phyloP scores from a whole-genome alignment of 805 yeast genomes.

The Starmerella roubikii region DNA sequence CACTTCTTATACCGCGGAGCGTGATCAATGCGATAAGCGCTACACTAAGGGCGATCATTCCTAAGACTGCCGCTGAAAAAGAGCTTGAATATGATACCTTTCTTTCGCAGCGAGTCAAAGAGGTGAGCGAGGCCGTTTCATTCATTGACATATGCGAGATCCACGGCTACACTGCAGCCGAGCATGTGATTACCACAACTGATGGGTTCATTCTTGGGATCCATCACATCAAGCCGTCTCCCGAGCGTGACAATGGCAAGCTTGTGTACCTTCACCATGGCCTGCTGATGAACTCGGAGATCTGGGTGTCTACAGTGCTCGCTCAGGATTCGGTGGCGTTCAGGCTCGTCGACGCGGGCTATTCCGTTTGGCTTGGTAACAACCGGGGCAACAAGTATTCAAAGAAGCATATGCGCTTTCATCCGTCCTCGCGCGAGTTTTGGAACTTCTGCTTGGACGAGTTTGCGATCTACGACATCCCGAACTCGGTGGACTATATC shows the following conservation, averaged over 20 bases:
- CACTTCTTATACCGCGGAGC: constrained; percentile 17
- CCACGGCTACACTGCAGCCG: constrained; percentile 60
- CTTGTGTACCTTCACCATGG: constrained; percentile 87
- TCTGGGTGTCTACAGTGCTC: constrained; percentile 48
- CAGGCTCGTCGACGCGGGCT: constrained; percentile 65
- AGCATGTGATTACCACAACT: constrained; percentile 59
- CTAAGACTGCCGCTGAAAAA: constrained; percentile 7
- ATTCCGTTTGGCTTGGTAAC: constrained; percentile 91
- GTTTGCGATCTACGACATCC: constrained; percentile 82
- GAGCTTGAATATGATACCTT: constrained; percentile 6
- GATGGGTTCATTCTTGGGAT: constrained; percentile 67
- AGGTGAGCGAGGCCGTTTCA: constrained; percentile 12
- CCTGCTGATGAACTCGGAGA: constrained; percentile 73
- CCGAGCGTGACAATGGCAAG: constrained; percentile 17
- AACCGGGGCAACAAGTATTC: constrained; percentile 89
- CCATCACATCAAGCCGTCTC: constrained; percentile 40
- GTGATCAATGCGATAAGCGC: constrained; percentile 13
- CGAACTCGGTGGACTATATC: constrained; percentile 65
- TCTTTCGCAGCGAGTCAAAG: constrained; percentile 5
- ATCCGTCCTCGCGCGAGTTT: constrained; percentile 38
- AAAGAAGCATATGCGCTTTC: constrained; percentile 48
- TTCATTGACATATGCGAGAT: constrained; percentile 54
- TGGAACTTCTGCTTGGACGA: constrained; percentile 92
- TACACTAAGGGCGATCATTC: constrained; percentile 10
- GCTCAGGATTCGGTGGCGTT: constrained; percentile 54